Conservation (phyloP, 306 rosid genomes). For the Cucurbita maxima region DNA sequence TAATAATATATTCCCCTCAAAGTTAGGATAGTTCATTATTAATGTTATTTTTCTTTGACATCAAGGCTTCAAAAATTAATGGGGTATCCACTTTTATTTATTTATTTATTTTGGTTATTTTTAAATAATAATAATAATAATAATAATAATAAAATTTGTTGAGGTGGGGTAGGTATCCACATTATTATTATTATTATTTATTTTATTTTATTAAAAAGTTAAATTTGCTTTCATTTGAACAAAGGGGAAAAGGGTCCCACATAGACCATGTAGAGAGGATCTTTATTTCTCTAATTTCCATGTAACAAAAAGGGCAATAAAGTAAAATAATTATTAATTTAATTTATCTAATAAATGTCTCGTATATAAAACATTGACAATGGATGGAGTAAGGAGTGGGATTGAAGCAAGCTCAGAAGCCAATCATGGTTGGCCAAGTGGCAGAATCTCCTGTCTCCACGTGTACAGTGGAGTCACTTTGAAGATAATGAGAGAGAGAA, state of each 20-base stretch:
- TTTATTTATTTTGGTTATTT: neutral
- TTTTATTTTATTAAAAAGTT: neutral
- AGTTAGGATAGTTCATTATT: neutral
- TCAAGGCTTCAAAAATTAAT: neutral
- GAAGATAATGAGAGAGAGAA: conserved; percentile 12
- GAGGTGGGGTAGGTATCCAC: neutral
- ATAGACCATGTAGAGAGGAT: neutral
- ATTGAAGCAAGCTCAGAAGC: conserved; percentile 20
- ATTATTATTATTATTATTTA: too few relatives aligned
- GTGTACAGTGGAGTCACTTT: conserved; percentile 28
- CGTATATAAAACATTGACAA: neutral
- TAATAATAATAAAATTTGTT: neutral
- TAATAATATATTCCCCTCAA: neutral
- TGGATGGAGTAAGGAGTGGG: conserved; percentile 26
- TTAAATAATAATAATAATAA: neutral
- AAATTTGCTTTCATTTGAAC: neutral
- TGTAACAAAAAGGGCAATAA: neutral
- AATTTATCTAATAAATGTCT: neutral
- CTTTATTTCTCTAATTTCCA: neutral
- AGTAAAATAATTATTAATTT: neutral
- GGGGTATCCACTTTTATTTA: neutral
- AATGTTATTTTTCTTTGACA: neutral
- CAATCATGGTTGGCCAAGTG: conserved; percentile 24
- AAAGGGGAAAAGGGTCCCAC: neutral
- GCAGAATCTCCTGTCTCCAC: neutral